Base-by-base conservation (phyloP, 1,284 basidiomycete species). In the Ceratobasidium sp. region DNA sequence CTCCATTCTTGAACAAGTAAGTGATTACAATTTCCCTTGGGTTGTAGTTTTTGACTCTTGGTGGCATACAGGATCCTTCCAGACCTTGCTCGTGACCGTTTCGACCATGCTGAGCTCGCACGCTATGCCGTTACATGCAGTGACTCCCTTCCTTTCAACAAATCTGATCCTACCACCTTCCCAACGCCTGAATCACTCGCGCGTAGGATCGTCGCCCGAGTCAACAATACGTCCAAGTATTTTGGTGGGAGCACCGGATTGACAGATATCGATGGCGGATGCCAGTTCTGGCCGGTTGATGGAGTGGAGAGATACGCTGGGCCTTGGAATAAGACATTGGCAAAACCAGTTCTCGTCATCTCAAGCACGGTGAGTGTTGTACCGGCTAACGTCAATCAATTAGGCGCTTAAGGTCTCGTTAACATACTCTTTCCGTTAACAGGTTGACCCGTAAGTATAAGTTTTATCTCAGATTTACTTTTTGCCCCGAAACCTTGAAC, bases 201-300 rank as follows among this genome's bases (percentile, higher is more conserved):
- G 2, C 71, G 61, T 15, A 33, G 61, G 20, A 52, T 75, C 57
- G 61, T 75, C 12, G 46, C 59, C 17, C 71, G 71, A 2, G 71
- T 75, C 4, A 75, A 64, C 13, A 65, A 52, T n/a, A 75, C 71
- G 17, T 75, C 71, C 28, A 64, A 65, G 61, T 56, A 75, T 33
- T 75, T 75, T 64, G 71, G 71, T 40, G 71, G 28, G n/a, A 75
- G 71, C 46, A 64, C 71, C 42, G 71, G 71, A 17, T 48, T 77
- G 40, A 78, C 76, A 20, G 80, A 81, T 56, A 79, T 80, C 4
- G 80, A 80, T 56, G 79, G 78, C 1, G 76, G 76, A 4, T 81
- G 80, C 15, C 76, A 81, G 38, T 79, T 71, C 40, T 81, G 79
- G 80, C 80, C 78, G 3, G 79, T 79, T 9, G 48, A 68, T 33